Percentiles rank a stretch among this genome's conserved stretches.
These are phyloP conservation scores for Boletus pseudo-olivaceus DNA, from an alignment of 768 basidiomycete genomes.

Conservation along the genomic window DNA sequence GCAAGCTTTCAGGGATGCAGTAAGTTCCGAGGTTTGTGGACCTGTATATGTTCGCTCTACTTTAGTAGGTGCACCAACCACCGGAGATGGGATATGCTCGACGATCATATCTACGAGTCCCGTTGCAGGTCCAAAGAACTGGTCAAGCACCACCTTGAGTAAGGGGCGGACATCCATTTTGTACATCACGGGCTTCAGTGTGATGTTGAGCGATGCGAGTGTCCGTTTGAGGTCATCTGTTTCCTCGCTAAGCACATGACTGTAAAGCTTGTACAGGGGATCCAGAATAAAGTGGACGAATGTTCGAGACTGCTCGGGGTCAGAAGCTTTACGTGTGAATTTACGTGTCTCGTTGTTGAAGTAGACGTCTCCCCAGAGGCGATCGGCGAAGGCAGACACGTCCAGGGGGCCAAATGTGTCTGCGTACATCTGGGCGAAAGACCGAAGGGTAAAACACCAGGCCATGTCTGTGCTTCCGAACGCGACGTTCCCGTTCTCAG, in stretches of 20 bases:
- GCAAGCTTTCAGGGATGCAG: slow-evolving; percentile 75
- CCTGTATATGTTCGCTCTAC: slow-evolving; percentile 87
- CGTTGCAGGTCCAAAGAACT: slow-evolving; percentile 90
- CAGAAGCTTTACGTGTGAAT: slow-evolving; percentile 82
- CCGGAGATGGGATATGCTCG: slow-evolving; percentile 84
- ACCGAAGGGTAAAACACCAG: slow-evolving; percentile 93
- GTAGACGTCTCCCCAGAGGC: slow-evolving; percentile 98
- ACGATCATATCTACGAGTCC: slow-evolving; percentile 93
- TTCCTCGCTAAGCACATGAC: slow-evolving; percentile 91
- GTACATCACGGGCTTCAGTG: slow-evolving; percentile 88
- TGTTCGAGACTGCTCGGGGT: slow-evolving; percentile 69
- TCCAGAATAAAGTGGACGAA: slow-evolving; percentile 97
- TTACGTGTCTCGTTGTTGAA: slow-evolving; percentile 82
- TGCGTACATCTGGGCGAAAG: slow-evolving; percentile 95
- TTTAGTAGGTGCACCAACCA: slow-evolving; percentile 56
- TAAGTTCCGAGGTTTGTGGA: slow-evolving; percentile 77
- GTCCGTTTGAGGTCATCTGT: slow-evolving; percentile 84
- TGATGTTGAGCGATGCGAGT: slow-evolving; percentile 71
- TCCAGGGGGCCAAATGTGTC: slow-evolving; percentile 87
- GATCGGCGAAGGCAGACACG: slow-evolving; percentile 78
- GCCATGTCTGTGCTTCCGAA: slow-evolving; percentile 97
- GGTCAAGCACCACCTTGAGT: slow-evolving; percentile 87
- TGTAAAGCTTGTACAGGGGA: slow-evolving; percentile 96
- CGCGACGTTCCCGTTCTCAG: slow-evolving; percentile 94
- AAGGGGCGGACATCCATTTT: slow-evolving; percentile 98